Evolutionary conservation across 805 yeast species (phyloP).

Genomic region (Saturnispora halmiae): DNA sequence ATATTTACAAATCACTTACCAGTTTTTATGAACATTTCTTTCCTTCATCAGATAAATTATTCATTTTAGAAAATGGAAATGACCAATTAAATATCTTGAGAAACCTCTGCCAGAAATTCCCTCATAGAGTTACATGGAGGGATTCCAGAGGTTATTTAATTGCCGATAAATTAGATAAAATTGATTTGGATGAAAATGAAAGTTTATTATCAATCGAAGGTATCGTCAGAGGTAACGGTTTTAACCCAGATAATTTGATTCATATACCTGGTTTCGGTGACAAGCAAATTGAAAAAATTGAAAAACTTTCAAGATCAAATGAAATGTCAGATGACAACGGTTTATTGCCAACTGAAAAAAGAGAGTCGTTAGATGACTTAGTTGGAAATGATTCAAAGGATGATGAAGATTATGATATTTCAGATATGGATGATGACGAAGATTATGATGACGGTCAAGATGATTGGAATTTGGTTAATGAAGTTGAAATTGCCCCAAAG

Average conservation of each 20-base stretch:
- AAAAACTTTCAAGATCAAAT: constrained; percentile 30
- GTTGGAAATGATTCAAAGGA: constrained; percentile 25
- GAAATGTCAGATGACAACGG: constrained; percentile 38
- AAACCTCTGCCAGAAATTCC: constrained; percentile 73
- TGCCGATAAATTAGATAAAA: constrained; percentile 48
- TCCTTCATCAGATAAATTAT: constrained; percentile 73
- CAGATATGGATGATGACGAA: constrained; percentile 20
- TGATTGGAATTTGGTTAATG: constrained; percentile 18
- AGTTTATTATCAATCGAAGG: constrained; percentile 62
- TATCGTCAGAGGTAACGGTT: constrained; percentile 76
- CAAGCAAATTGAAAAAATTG: constrained; percentile 63
- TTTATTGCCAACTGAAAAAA: constrained; percentile 28
- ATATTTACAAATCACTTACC: constrained; percentile 52
- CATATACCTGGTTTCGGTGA: constrained; percentile 91
- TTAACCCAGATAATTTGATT: constrained; percentile 65
- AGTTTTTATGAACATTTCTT: constrained; percentile 67
- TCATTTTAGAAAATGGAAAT: constrained; percentile 52
- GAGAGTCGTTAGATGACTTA: constrained; percentile 36
- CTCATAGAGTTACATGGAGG: constrained; percentile 83
- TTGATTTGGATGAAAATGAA: constrained; percentile 22
- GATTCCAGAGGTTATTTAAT: constrained; percentile 84
- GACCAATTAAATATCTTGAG: constrained; percentile 73
- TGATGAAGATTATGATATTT: constrained; percentile 29
- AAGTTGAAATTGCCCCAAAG: constrained; percentile 14
- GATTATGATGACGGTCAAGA: constrained; percentile 17